Conservation (phyloP, 2,329 filamentous ascomycete species). For the Nemania sp. region DNA sequence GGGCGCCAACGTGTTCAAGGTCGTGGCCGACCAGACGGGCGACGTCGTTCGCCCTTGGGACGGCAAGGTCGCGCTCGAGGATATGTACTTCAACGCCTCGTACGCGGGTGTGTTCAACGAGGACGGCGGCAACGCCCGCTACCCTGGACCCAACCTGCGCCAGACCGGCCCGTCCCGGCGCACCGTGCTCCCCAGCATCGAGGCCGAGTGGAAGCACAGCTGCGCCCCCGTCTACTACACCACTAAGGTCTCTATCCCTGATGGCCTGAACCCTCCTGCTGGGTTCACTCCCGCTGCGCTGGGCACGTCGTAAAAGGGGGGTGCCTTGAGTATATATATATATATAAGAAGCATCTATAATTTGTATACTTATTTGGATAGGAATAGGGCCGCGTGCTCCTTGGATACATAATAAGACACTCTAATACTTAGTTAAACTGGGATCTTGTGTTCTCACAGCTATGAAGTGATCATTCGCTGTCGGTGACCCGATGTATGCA, state of each 20-base stretch:
- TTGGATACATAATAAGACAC: no score
- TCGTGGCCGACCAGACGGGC: slow-evolving; percentile 64
- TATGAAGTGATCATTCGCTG: no score
- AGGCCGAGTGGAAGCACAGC: slow-evolving; percentile 44
- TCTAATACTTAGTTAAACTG: no score
- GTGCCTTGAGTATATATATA: slow-evolving; percentile 2
- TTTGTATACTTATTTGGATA: no score
- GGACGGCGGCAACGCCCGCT: slow-evolving; percentile 40
- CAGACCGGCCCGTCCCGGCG: slow-evolving; percentile 32
- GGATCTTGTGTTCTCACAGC: no score
- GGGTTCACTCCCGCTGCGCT: slow-evolving; percentile 43
- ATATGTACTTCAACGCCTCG: slow-evolving; percentile 56
- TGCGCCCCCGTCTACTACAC: slow-evolving; percentile 47
- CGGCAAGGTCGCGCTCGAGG: slow-evolving; percentile 40
- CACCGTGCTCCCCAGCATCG: slow-evolving; percentile 46
- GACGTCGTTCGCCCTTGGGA: slow-evolving; percentile 51
- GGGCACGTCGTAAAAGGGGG: no score
- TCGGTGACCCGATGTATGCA: no score
- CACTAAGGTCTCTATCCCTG: slow-evolving; percentile 44
- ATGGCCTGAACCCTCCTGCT: slow-evolving; percentile 48
- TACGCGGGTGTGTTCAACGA: slow-evolving; percentile 55
- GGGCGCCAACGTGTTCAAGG: slow-evolving; percentile 68
- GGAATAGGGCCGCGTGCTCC: no score
- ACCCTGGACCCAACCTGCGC: slow-evolving; percentile 47
- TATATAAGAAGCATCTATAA: no score